phyloP scores from a whole-genome alignment of 176 grass and related monocot genomes.

The Neostapfia colusana region DNA sequence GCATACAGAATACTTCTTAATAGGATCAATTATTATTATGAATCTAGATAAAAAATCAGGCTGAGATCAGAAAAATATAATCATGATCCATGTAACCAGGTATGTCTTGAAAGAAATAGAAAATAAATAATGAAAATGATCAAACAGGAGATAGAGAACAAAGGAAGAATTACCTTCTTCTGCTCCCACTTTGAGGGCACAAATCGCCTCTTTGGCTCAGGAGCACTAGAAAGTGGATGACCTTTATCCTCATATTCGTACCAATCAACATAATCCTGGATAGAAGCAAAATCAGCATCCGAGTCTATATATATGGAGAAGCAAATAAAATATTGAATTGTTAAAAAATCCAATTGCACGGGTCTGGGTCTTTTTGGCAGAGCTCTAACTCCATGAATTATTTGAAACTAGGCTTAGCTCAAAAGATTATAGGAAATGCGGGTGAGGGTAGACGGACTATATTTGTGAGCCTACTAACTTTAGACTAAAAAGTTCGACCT shows the following conservation, averaged over 20 bases:
- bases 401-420: not conserved
- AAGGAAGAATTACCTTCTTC: slow-evolving; percentile 63
- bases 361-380: not conserved
- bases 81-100: not conserved
- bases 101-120: slow-evolving; percentile 14
- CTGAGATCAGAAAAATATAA: slow-evolving; percentile 9
- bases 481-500: too few species aligned
- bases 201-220: slow-evolving; percentile 97
- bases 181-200: slow-evolving; percentile 97
- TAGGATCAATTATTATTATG: not conserved
- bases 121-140: slow-evolving; percentile 3
- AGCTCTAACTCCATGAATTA: not conserved
- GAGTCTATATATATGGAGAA: slow-evolving; percentile 24
- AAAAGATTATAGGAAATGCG: not conserved
- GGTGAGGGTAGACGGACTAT: not conserved
- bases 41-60: slow-evolving; percentile 15
- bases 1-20: not conserved
- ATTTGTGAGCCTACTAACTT: not conserved
- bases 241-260: slow-evolving; percentile 94
- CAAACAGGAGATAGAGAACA: not conserved
- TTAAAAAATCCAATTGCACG: slow-evolving; percentile 19
- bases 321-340: slow-evolving; percentile 18
- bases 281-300: slow-evolving; percentile 12
- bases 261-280: slow-evolving; percentile 97
- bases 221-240: slow-evolving; percentile 94